Conservation (phyloP, 805 yeast species). For the Pichia paraexigua region DNA sequence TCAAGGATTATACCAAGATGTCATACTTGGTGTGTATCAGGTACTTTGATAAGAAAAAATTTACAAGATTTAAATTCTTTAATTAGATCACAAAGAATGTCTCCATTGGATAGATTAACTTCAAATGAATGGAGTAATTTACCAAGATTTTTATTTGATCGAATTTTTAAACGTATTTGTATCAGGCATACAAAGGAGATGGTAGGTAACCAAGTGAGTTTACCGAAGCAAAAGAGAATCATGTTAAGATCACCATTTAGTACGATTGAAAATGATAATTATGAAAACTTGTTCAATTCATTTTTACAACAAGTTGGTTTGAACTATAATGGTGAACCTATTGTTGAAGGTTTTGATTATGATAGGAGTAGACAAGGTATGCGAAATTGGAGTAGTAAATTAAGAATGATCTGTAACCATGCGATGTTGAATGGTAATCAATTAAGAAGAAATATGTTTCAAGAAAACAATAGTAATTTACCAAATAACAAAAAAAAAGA, state of each 20-base stretch:
- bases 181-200: conserved; percentile 78
- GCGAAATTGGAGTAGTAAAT: conserved; percentile 58
- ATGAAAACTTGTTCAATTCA: conserved; percentile 53
- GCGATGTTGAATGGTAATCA: conserved; percentile 36
- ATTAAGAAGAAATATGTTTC: conserved; percentile 4
- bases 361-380: conserved; percentile 37
- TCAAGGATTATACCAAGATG: conserved; percentile 73
- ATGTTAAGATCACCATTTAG: conserved; percentile 69
- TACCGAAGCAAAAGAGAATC: conserved; percentile 73
- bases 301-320: conserved; percentile 53
- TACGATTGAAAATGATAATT: conserved; percentile 78
- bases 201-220: conserved; percentile 66
- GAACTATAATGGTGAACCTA: conserved; percentile 42
- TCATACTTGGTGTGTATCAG: conserved; percentile 97
- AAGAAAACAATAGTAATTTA: background rate
- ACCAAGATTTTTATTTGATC: conserved; percentile 33
- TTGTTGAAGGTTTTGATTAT: conserved; percentile 41
- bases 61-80: conserved; percentile 65
- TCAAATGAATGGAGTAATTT: conserved; percentile 24
- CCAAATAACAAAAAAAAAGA: conserved; percentile 5
- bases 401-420: conserved; percentile 81
- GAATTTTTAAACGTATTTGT: conserved; percentile 47
- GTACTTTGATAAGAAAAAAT: conserved; percentile 75
- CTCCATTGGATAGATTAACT: conserved; percentile 46
- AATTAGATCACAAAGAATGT: conserved; percentile 53